Conservation (phyloP, 78 protist genomes). For the Thecamonas trahens region DNA sequence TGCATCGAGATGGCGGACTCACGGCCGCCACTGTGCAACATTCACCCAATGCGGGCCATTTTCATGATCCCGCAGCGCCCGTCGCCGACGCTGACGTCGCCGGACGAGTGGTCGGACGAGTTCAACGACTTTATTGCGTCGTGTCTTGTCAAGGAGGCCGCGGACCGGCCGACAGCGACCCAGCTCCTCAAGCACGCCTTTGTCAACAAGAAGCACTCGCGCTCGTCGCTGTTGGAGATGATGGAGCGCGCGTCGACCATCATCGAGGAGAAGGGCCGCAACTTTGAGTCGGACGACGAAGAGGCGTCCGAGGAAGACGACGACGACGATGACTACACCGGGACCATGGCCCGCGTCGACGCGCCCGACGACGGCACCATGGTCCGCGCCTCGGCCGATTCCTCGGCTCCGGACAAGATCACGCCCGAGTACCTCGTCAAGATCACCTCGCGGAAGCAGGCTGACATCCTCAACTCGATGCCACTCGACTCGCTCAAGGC, state of each 20-base stretch:
- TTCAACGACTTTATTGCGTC: slow-evolving; percentile 61
- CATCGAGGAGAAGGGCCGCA: not conserved
- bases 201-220: too few relatives aligned
- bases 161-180: slow-evolving; percentile 53
- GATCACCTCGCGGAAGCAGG: too few relatives aligned
- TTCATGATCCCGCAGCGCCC: slow-evolving; percentile 50
- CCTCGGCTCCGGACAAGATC: too few relatives aligned
- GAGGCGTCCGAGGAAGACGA: not conserved
- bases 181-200: slow-evolving; percentile 40
- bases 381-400: too few relatives aligned
- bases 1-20: slow-evolving; percentile 53
- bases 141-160: slow-evolving; percentile 70
- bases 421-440: too few relatives aligned
- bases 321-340: not conserved
- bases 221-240: not conserved
- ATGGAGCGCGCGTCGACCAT: not conserved
- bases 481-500: too few relatives aligned
- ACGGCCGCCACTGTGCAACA: slow-evolving; percentile 40
- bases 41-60: slow-evolving; percentile 63
- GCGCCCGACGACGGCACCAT: too few relatives aligned
- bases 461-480: too few relatives aligned
- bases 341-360: too few relatives aligned
- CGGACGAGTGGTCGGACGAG: slow-evolving; percentile 44
- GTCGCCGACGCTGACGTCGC: slow-evolving; percentile 53
- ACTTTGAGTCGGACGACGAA: not conserved